These are phyloP conservation scores for Trichomonas vaginalis DNA, from an alignment of 208 protist genomes.

Conservation along the genomic window DNA sequence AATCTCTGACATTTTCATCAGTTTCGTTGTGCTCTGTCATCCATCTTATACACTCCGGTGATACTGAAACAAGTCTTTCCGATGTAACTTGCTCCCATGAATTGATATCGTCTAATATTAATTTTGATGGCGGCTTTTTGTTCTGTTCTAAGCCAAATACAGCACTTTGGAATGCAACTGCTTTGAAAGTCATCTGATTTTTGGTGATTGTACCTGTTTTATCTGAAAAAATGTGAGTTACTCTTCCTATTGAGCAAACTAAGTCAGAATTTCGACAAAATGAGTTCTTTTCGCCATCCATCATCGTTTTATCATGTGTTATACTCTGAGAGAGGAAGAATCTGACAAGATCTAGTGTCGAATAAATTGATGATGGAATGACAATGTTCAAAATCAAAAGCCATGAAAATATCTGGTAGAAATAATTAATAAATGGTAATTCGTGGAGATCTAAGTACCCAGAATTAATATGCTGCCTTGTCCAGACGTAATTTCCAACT, in stretches of 20 bases:
- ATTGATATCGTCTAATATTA: conserved; percentile 22
- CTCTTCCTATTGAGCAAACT: conserved; percentile 81
- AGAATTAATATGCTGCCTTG: conserved; percentile 17
- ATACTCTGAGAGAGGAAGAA: conserved; percentile 83
- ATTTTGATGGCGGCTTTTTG: not conserved
- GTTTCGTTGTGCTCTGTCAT: not conserved
- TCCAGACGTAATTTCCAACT: conserved; percentile 26
- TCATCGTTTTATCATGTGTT: conserved; percentile 60
- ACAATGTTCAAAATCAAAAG: conserved; percentile 60
- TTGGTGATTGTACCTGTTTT: conserved; percentile 97
- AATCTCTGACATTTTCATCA: not conserved
- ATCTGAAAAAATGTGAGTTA: conserved; percentile 85
- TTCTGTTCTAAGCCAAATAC: not conserved
- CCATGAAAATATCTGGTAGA: not conserved
- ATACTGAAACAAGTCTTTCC: conserved; percentile 58
- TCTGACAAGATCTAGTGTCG: conserved; percentile 83
- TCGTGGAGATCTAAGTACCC: not conserved
- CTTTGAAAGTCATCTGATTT: conserved; percentile 69
- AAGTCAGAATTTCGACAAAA: conserved; percentile 77
- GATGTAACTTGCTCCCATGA: conserved; percentile 55
- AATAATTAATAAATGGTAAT: not conserved
- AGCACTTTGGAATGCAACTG: not conserved
- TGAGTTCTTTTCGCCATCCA: conserved; percentile 21
- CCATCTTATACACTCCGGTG: conserved; percentile 37
- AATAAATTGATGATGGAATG: conserved; percentile 87